A percentile compares a stretch with the other conserved stretches of the same genome.
These are phyloP conservation scores for Cicer cuneatum DNA, from an alignment of 306 rosid genomes.

Conservation along the genomic window DNA sequence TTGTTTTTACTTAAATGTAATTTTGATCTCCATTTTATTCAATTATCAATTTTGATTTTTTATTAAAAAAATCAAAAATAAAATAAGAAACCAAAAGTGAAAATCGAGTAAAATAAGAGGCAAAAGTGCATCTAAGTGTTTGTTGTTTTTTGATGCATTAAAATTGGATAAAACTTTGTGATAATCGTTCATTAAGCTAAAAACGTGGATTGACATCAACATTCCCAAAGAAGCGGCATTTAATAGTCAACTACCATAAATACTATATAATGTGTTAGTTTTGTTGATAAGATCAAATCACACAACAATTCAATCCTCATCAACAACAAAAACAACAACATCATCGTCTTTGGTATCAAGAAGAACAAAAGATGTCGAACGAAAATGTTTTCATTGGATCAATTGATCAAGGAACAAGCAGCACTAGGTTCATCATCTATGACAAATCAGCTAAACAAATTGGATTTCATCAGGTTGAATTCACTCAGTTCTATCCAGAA, in stretches of 20 bases:
- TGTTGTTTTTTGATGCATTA: no score
- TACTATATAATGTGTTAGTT: neutral
- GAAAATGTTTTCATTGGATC: conserved; percentile 66
- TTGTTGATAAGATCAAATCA: neutral
- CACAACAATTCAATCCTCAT: neutral
- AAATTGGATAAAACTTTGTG: conserved; percentile 13
- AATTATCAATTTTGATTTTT: no score
- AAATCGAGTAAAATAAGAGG: no score
- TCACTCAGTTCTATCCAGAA: conserved; percentile 83
- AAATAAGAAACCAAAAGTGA: no score
- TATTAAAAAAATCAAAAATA: no score
- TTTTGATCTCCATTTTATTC: no score
- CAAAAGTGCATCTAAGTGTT: no score
- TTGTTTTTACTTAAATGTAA: no score
- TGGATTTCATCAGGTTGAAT: conserved; percentile 87
- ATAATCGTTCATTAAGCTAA: neutral
- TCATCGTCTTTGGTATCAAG: neutral
- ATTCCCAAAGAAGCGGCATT: neutral
- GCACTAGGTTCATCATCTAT: conserved; percentile 84
- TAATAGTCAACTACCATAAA: neutral
- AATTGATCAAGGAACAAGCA: conserved; percentile 90
- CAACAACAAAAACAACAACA: neutral
- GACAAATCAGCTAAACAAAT: conserved; percentile 52
- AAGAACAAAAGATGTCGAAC: conserved; percentile 46
- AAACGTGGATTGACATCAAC: conserved; percentile 14